These are phyloP conservation scores for Colletotrichum australisinense DNA, from an alignment of 2,329 filamentous ascomycete genomes.

Conservation along the genomic window DNA sequence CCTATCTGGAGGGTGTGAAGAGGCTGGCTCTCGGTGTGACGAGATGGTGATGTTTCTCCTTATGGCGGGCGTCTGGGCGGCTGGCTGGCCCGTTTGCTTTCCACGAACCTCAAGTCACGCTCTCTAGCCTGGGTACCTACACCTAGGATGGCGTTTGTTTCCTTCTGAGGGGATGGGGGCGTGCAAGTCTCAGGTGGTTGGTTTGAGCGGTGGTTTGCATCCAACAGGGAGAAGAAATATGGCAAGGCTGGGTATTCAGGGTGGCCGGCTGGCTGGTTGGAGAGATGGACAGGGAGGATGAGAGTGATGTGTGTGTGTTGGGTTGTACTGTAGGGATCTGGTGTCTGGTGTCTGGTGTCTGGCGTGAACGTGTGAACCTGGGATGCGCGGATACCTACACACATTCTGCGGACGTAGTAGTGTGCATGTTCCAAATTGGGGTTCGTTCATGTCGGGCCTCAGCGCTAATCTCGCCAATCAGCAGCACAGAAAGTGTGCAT, in stretches of 20 bases:
- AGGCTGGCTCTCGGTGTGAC: conserved; percentile 23
- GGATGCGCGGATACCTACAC: background rate
- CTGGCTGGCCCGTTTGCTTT: conserved; percentile 9
- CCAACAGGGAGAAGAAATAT: background rate
- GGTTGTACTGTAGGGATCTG: background rate
- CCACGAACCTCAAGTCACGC: background rate
- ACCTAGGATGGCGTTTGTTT: background rate
- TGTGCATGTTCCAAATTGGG: background rate
- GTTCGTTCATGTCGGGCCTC: background rate
- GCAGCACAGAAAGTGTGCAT: conserved; percentile 11
- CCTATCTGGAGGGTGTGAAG: background rate
- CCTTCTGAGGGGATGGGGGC: background rate
- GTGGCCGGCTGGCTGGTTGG: background rate
- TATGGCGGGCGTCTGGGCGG: background rate
- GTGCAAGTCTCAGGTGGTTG: background rate
- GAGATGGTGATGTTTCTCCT: conserved; percentile 12
- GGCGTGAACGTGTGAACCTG: background rate
- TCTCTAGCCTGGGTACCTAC: background rate
- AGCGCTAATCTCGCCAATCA: conserved; percentile 28
- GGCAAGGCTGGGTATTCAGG: conserved; percentile 20
- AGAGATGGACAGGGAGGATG: background rate
- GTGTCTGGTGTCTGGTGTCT: background rate
- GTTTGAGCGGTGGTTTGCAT: background rate
- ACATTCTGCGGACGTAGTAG: no score
- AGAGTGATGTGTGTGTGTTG: background rate